A percentile compares a stretch with the other conserved stretches of the same genome.
phyloP scores from a whole-genome alignment of 2,329 filamentous ascomycete species.

The Exophiala calicioides region DNA sequence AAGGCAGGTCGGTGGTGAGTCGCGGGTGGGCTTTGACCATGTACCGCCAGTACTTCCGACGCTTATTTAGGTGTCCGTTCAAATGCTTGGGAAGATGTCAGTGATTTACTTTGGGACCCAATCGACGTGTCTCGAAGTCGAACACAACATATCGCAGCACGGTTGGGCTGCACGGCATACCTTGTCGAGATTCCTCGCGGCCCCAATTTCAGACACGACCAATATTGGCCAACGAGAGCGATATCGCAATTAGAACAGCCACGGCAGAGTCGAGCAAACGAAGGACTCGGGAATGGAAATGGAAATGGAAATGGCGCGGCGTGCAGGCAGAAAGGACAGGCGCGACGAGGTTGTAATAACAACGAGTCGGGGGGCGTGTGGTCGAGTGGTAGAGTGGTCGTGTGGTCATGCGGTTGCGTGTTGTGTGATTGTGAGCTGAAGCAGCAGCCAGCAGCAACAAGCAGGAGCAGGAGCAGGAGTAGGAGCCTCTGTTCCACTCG shows the following conservation, averaged over 20 bases:
- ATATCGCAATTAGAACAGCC: too few relatives aligned
- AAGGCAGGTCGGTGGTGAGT: constrained; percentile 9
- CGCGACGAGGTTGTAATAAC: too few relatives aligned
- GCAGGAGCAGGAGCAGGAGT: too few relatives aligned
- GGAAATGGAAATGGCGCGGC: too few relatives aligned
- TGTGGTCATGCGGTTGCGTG: too few relatives aligned
- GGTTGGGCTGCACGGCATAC: constrained; percentile 23
- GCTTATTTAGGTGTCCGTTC: constrained; percentile 28
- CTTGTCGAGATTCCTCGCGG: constrained; percentile 19
- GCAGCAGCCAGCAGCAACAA: background rate
- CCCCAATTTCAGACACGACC: constrained; percentile 26
- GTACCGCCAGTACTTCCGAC: constrained; percentile 24
- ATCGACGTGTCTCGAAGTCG: constrained; percentile 12
- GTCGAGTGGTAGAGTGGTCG: too few relatives aligned
- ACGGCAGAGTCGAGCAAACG: too few relatives aligned
- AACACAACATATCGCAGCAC: constrained; percentile 21
- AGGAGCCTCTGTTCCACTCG: too few relatives aligned
- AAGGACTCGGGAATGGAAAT: too few relatives aligned
- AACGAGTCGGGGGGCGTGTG: too few relatives aligned
- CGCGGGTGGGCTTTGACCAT: constrained; percentile 13
- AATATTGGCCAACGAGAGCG: constrained; percentile 25
- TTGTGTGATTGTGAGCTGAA: background rate
- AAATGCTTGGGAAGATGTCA: constrained; percentile 23
- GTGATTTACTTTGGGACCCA: constrained; percentile 19
- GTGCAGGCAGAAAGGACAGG: too few relatives aligned